These are phyloP conservation scores for Pseudogymnoascus sp. DNA, from an alignment of 2,329 filamentous ascomycete genomes.

Conservation along the genomic window DNA sequence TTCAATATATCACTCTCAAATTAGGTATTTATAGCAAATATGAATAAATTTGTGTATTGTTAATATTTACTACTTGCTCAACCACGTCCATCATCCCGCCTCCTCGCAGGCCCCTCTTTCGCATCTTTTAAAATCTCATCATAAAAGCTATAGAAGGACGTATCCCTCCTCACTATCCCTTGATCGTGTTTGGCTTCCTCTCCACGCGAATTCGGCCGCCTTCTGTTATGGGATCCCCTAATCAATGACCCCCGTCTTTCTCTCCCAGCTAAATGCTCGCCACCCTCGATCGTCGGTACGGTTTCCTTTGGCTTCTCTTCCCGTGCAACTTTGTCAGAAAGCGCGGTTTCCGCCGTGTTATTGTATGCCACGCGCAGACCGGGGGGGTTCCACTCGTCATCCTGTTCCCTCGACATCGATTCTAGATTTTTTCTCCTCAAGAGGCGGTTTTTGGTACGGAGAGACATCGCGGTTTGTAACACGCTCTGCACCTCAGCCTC, in stretches of 20 bases:
- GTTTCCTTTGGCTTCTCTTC: neutral
- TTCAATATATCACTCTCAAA: no score
- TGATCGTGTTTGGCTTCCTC: neutral
- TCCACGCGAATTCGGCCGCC: neutral
- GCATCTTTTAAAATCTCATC: slow-evolving; percentile 4
- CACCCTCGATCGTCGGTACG: neutral
- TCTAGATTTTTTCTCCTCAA: neutral
- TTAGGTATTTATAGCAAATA: neutral
- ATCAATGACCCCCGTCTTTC: neutral
- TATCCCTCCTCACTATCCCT: neutral
- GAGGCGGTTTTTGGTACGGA: neutral
- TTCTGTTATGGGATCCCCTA: neutral
- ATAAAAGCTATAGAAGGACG: slow-evolving; percentile 4
- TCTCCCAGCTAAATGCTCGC: neutral
- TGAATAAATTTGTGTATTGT: neutral
- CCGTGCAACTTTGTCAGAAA: neutral
- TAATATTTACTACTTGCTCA: neutral
- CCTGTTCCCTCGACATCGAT: neutral
- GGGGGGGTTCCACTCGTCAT: neutral
- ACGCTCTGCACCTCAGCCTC: neutral
- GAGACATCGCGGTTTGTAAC: neutral
- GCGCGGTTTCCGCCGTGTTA: neutral
- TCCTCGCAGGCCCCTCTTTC: neutral
- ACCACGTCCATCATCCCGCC: neutral
- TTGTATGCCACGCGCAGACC: neutral